phyloP scores from a whole-genome alignment of 441 rosid species.

The Pelargonium australe region DNA sequence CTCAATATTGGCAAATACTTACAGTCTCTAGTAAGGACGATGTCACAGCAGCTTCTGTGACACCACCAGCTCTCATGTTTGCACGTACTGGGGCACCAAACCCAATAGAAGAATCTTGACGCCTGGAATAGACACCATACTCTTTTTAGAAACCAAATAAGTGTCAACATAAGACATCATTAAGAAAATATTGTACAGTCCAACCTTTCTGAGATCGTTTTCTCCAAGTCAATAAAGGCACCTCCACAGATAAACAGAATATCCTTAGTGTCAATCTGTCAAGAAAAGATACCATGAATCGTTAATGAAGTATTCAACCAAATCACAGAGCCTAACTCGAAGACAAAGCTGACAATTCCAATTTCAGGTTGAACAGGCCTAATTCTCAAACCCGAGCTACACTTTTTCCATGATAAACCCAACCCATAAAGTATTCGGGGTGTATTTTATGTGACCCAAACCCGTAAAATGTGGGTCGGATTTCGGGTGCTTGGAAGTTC shows the following conservation, averaged over 20 bases:
- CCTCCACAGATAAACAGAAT: slow-evolving; percentile 97
- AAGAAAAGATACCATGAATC: slow-evolving; percentile 15
- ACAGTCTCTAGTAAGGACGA: slow-evolving; percentile 91
- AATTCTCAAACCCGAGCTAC: not conserved
- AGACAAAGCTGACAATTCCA: not conserved
- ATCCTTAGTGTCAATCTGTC: slow-evolving; percentile 93
- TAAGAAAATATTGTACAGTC: slow-evolving; percentile 6
- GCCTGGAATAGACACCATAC: slow-evolving; percentile 43
- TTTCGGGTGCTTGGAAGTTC: no score
- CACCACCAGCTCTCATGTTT: slow-evolving; percentile 82
- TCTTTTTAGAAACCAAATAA: not conserved
- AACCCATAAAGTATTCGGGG: no score
- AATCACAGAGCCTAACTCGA: not conserved
- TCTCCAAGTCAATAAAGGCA: slow-evolving; percentile 90
- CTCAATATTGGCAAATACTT: slow-evolving; percentile 28
- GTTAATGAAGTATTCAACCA: not conserved
- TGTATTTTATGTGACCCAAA: no score
- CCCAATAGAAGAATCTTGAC: slow-evolving; percentile 96
- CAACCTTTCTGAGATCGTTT: slow-evolving; percentile 96
- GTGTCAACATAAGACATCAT: not conserved
- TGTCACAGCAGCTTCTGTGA: slow-evolving; percentile 65
- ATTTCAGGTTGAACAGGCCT: no score
- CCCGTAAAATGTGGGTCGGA: no score
- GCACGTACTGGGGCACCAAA: slow-evolving; percentile 97
- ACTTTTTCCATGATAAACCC: no score